Base-by-base conservation (phyloP, 2,329 filamentous ascomycete genomes). In the Penicillium rolfsii region DNA sequence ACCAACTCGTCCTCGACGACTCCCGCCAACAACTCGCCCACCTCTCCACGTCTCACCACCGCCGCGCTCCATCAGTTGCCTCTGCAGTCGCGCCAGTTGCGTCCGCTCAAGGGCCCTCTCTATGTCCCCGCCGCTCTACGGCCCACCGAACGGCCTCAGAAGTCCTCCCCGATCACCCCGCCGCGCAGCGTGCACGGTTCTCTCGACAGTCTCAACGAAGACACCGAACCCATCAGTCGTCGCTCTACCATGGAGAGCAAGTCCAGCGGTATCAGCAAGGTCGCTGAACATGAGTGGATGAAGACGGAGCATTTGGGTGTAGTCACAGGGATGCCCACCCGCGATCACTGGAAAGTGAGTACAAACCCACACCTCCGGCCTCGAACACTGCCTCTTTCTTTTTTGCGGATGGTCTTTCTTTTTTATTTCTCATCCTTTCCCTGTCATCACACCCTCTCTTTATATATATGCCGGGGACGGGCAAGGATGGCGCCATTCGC, bases 271-370 rank as follows among this genome's bases (percentile, higher is more conserved):
- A 73, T 83, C 59, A 80, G 79, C 63, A 80, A 82, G 65, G 72
- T 82, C 53, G 78, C 80, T 52, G 82, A 82, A 67, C 79, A 84
- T 58, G 82, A 84, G 64, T 84, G 81, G 79, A 78, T 81, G 69
- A 81, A 82, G 61, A 78, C 79, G 52, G 79, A 80, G 60, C 81
- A 83, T 43, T 74, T 85, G 52, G 84, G 84, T 24, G 79, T 82
- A 48, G 83, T 87, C 4, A 84, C 83, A 14, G 86, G 86, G 5
- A 79, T 81, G 19, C 86, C 87, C 4, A 88, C 85, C 6, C 81
- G 83, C 61, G 85, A 86, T 60, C 87, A 89, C 74, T 89, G 87
- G 87, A 87, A 89, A 81, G 84, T 86, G 77, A 73, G 82, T 81
- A 22, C 19, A 22, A 22, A 22, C 19, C 19, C 19, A 22, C 19